Base-by-base conservation (phyloP, 371 early-diverging fungal genomes). In the Zancudomyces culisetae region DNA sequence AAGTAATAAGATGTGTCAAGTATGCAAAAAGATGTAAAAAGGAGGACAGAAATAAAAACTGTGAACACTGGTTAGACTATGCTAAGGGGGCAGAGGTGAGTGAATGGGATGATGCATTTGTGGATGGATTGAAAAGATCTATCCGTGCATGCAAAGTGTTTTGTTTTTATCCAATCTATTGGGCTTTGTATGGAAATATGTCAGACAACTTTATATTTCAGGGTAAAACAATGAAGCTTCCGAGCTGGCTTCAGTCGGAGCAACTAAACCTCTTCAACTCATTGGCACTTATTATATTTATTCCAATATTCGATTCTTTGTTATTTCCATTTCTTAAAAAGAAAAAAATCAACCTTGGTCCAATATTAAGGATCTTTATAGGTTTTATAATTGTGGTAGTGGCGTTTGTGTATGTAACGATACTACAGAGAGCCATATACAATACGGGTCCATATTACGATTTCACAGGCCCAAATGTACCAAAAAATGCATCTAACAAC, bases 161-260 rank as follows among this genome's bases (percentile, higher is more conserved):
- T 56, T 54, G 71, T 58, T 79, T 80, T 70, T 83, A 70, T 54
- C 81, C 82, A 26, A 52, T 85, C 51, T 85, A 77, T 73, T 85
- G 86, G 86, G 72, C 75, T 27, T 66, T 77, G 51, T 81, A 83
- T 62, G 59, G 63, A 55, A 78, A 83, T 68, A 83, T 83, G 75
- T 66, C 61, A 54, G 76, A 78, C 61, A 79, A 81, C 62, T 70
- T 85, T 55, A 66, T 85, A 51, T 75, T 74, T 54, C 74, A 74
- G 70, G 83, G 76, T 30, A 57, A 67, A 55, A 76, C 72, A 28
- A 84, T 86, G 83, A 43, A 27, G 27, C 73, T 72, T 12, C 74
- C 75, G 43, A 45, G 60, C 66, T 67, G 80, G 80, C 57, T 74
- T 49, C 57, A 74, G 68, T 54, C 80, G 64, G 78, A 80, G 68